Evolutionary conservation across 2,329 filamentous ascomycete genomes (phyloP).

Genomic region (Colletotrichum lupini): DNA sequence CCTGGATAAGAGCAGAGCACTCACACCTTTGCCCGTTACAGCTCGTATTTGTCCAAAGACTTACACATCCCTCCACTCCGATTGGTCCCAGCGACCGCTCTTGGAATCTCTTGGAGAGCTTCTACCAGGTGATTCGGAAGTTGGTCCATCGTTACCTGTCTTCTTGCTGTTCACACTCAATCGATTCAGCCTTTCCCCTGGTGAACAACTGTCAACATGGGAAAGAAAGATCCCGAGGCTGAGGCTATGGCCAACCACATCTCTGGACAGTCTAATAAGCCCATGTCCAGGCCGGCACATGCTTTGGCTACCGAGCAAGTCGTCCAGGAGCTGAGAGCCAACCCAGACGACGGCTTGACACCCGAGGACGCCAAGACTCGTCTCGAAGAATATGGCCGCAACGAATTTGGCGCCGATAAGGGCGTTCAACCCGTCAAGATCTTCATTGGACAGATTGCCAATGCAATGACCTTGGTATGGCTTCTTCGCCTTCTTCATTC

Average conservation of each 20-base stretch:
- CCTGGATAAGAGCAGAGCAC: slow-evolving; percentile 34
- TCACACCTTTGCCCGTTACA: slow-evolving; percentile 35
- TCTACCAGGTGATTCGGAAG: not conserved
- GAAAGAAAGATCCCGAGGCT: slow-evolving; percentile 34
- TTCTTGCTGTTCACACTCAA: not conserved
- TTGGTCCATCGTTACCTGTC: not conserved
- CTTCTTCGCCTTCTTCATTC: not conserved
- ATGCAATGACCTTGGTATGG: slow-evolving; percentile 74
- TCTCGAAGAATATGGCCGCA: slow-evolving; percentile 67
- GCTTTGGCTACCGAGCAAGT: slow-evolving; percentile 65
- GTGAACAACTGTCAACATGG: slow-evolving; percentile 38
- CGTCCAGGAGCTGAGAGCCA: slow-evolving; percentile 64
- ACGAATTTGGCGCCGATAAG: slow-evolving; percentile 70
- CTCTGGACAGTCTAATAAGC: slow-evolving; percentile 57
- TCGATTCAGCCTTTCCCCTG: not conserved
- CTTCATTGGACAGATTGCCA: slow-evolving; percentile 73
- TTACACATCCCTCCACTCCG: not conserved
- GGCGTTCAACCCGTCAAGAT: slow-evolving; percentile 73
- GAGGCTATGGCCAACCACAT: slow-evolving; percentile 43
- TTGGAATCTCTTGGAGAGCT: slow-evolving; percentile 12
- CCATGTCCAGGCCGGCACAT: slow-evolving; percentile 72
- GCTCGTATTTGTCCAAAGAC: not conserved
- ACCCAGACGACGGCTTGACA: slow-evolving; percentile 68
- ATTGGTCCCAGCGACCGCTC: slow-evolving; percentile 12
- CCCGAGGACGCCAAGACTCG: slow-evolving; percentile 63